A percentile compares a stretch with the other conserved stretches of the same genome.
phyloP scores from a whole-genome alignment of 495 filamentous ascomycete genomes.

The Xylaria acuta region DNA sequence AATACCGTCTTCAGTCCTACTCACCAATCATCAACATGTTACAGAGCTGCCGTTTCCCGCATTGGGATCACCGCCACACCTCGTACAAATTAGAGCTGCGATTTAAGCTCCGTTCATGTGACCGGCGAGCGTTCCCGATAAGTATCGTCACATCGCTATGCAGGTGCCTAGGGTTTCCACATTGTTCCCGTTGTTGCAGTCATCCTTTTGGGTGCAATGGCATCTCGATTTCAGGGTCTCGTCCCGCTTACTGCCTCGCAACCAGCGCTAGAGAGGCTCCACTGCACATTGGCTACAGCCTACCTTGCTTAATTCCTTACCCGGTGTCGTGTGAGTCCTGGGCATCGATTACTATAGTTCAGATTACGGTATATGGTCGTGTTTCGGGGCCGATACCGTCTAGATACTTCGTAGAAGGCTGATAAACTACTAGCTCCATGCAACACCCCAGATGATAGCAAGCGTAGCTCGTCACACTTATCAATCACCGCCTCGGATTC shows the following conservation, averaged over 20 bases:
- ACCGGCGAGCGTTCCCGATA: conserved; percentile 8
- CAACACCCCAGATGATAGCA: neutral
- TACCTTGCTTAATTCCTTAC: neutral
- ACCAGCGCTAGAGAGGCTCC: neutral
- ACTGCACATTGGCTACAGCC: neutral
- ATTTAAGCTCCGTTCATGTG: neutral
- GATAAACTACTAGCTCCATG: conserved; percentile 3
- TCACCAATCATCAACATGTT: conserved; percentile 23
- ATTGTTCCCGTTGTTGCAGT: conserved; percentile 15
- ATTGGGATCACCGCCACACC: conserved; percentile 21
- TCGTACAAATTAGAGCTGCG: neutral
- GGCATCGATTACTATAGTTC: neutral
- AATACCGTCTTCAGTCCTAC: conserved; percentile 21
- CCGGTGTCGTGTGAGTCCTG: neutral
- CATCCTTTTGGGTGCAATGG: neutral
- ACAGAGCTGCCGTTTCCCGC: conserved; percentile 15
- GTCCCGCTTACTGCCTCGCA: conserved; percentile 1
- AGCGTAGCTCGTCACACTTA: neutral
- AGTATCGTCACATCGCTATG: neutral
- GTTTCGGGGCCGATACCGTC: neutral
- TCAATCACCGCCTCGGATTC: neutral
- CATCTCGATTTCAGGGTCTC: conserved; percentile 15
- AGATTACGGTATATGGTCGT: neutral
- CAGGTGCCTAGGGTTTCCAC: conserved; percentile 10
- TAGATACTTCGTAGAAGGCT: neutral